A percentile compares a stretch with the other conserved stretches of the same genome.
Conservation (phyloP, 768 basidiomycete genomes). For the Phaeotremella skinneri region DNA sequence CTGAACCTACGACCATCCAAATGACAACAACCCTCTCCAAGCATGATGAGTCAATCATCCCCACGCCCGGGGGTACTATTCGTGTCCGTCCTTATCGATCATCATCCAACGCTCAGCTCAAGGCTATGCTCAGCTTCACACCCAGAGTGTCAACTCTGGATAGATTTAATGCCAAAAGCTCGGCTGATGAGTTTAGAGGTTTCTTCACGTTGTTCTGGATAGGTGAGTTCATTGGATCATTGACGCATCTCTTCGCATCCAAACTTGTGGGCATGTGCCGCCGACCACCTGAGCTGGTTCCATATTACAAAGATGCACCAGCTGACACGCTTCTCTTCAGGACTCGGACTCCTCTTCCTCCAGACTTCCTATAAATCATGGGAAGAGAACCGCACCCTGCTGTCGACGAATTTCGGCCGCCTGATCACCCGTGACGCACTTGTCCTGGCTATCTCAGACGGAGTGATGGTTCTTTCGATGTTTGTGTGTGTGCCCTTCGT, state of each 20-base stretch:
- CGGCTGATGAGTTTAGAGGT: slow-evolving; percentile 83
- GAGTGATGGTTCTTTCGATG: slow-evolving; percentile 71
- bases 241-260: too few relatives aligned
- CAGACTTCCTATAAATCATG: slow-evolving; percentile 61
- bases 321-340: slow-evolving; percentile 57
- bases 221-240: slow-evolving; percentile 43
- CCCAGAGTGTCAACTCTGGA: slow-evolving; percentile 85
- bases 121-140: slow-evolving; percentile 79
- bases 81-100: slow-evolving; percentile 58
- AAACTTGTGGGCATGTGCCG: not conserved
- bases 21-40: slow-evolving; percentile 34
- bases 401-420: slow-evolving; percentile 75
- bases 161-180: slow-evolving; percentile 68
- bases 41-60: slow-evolving; percentile 24
- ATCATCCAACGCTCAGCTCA: slow-evolving; percentile 69
- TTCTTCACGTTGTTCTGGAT: slow-evolving; percentile 93
- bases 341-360: slow-evolving; percentile 71
- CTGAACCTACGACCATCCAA: slow-evolving; percentile 8
- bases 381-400: slow-evolving; percentile 69
- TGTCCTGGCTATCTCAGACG: slow-evolving; percentile 79
- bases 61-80: slow-evolving; percentile 32
- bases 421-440: slow-evolving; percentile 84
- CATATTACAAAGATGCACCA: not conserved
- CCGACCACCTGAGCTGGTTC: not conserved
- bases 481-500: slow-evolving; percentile 77